Percentiles rank a stretch among this genome's conserved stretches.
Evolutionary conservation across 106 monocot species (phyloP).

Genomic region (Hemerocallis citrina): DNA sequence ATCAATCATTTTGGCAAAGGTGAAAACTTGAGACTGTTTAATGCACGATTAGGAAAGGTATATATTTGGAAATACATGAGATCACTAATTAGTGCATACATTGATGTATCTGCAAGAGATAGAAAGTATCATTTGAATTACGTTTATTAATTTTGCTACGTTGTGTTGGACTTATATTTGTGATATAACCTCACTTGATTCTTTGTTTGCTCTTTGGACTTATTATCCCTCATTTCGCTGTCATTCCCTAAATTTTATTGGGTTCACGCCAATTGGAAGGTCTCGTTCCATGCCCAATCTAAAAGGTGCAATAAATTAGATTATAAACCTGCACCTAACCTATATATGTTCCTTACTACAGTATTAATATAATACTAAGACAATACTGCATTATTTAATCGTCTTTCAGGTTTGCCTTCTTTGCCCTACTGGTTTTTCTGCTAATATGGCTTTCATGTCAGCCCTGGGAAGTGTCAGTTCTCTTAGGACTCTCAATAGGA

Average conservation of each 20-base stretch:
- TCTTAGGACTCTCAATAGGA: conserved; percentile 32
- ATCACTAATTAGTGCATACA: too few species aligned
- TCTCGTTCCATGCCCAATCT: not conserved
- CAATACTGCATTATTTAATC: not conserved
- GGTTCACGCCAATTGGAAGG: not conserved
- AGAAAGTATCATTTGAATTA: not conserved
- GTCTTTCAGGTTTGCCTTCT: conserved; percentile 64
- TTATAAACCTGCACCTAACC: too few species aligned
- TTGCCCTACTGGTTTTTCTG: conserved; percentile 76
- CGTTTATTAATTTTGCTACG: not conserved
- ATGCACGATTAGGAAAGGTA: too few species aligned
- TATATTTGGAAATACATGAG: too few species aligned
- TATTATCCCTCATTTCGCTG: not conserved
- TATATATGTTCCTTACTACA: not conserved
- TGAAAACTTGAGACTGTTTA: too few species aligned
- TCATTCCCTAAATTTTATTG: not conserved
- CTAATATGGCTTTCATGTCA: conserved; percentile 85
- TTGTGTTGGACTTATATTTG: too few species aligned
- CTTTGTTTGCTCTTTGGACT: not conserved
- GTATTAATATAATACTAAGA: conserved; percentile 1
- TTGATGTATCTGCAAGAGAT: too few species aligned
- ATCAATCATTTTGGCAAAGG: too few species aligned
- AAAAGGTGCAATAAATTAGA: not conserved
- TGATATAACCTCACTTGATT: too few species aligned
- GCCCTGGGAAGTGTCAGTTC: conserved; percentile 78